A percentile compares a stretch with the other conserved stretches of the same genome.
Conservation (phyloP, 73 alveolate species). For the Uronychia binucleata region DNA sequence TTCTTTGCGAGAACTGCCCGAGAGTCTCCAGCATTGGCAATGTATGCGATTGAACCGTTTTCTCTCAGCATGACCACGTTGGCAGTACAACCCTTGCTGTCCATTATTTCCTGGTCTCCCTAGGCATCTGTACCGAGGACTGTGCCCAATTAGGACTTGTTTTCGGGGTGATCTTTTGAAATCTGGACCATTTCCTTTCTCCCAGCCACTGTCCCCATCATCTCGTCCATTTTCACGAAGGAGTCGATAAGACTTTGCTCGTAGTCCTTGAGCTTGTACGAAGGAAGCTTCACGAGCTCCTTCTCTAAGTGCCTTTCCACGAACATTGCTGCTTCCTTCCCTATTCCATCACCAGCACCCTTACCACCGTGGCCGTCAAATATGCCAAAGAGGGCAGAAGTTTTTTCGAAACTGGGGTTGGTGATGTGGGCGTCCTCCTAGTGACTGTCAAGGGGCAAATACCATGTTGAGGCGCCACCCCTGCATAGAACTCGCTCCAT, state of each 20-base stretch:
- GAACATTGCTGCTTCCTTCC: constrained; percentile 86
- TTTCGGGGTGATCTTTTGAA: constrained; percentile 23
- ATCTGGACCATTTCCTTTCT: constrained; percentile 13
- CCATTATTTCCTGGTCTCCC: constrained; percentile 29
- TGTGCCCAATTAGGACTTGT: not conserved
- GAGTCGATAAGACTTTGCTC: constrained; percentile 82
- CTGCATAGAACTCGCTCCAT: constrained; percentile 90
- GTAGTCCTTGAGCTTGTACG: constrained; percentile 59
- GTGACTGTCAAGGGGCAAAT: constrained; percentile 5
- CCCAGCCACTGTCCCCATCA: not conserved
- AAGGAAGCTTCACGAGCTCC: constrained; percentile 61
- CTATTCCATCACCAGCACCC: not conserved
- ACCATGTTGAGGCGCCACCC: constrained; percentile 79
- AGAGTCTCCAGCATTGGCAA: constrained; percentile 96
- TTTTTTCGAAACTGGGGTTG: constrained; percentile 62
- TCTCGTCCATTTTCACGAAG: constrained; percentile 79
- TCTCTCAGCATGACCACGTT: constrained; percentile 66
- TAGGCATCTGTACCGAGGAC: not conserved
- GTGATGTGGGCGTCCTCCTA: constrained; percentile 92
- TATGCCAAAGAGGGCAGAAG: constrained; percentile 83
- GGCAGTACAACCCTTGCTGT: constrained; percentile 81
- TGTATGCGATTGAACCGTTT: constrained; percentile 25
- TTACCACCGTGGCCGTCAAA: constrained; percentile 98
- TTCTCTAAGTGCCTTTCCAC: constrained; percentile 70
- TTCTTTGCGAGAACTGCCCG: constrained; percentile 74